These are phyloP conservation scores for Blastomyces gilchristii DNA, from an alignment of 2,329 filamentous ascomycete species.

Conservation along the genomic window DNA sequence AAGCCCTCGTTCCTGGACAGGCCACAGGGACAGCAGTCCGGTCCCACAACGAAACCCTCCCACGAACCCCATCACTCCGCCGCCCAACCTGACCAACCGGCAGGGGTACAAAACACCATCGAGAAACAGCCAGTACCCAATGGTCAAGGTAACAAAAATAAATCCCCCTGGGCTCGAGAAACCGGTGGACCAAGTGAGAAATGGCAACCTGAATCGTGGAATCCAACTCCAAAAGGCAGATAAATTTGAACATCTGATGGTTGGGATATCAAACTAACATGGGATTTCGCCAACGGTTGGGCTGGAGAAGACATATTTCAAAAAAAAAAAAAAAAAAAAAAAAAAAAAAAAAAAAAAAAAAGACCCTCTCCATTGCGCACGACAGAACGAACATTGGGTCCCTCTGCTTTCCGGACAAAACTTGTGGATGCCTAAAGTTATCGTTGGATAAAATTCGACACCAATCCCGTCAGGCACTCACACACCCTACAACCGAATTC, in stretches of 20 bases:
- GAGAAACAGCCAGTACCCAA: constrained; percentile 24
- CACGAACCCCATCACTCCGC: constrained; percentile 19
- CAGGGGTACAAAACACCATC: constrained; percentile 25
- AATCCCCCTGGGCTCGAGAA: constrained; percentile 50
- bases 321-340: background rate
- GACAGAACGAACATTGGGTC: background rate
- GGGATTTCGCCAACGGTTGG: background rate
- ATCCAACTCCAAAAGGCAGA: constrained; percentile 36
- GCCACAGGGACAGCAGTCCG: constrained; percentile 40
- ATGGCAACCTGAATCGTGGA: constrained; percentile 60
- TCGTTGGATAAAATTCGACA: background rate
- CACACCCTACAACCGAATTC: background rate
- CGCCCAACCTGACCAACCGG: constrained; percentile 22
- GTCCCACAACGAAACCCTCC: constrained; percentile 36
- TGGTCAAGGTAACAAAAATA: constrained; percentile 15
- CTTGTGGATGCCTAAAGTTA: background rate
- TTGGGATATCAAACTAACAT: background rate
- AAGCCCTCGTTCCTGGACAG: constrained; percentile 50
- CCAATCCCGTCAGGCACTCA: background rate
- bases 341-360: no score
- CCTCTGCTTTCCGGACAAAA: background rate
- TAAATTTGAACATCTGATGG: constrained; percentile 17
- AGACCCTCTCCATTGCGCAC: background rate
- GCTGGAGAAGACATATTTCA: background rate
- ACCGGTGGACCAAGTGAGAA: constrained; percentile 49